Evolutionary conservation across 352 stramenopile genomes (phyloP).

Genomic region (Phytopythium sindhum): DNA sequence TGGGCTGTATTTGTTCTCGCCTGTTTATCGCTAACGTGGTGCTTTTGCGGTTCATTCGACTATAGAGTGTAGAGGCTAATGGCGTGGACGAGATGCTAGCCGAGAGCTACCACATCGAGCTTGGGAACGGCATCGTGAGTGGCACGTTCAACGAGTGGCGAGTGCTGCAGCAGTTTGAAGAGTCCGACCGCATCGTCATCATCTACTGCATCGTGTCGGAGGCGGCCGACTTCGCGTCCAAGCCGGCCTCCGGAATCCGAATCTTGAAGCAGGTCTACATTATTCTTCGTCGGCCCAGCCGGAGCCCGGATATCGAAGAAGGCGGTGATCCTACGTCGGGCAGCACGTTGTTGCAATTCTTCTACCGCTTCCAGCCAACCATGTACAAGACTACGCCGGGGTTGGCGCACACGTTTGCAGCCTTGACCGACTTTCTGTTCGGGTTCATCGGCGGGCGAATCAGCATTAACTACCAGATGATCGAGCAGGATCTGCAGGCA

Average conservation of each 20-base stretch:
- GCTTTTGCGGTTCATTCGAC: background rate
- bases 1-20: conserved; percentile 30
- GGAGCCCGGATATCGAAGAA: background rate
- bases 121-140: background rate
- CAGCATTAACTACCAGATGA: conserved; percentile 9
- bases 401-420: background rate
- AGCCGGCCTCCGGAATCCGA: conserved; percentile 1
- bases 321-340: background rate
- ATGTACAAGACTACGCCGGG: background rate
- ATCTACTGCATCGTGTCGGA: conserved; percentile 2
- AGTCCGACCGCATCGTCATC: background rate
- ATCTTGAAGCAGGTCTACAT: conserved; percentile 7
- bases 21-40: conserved; percentile 8
- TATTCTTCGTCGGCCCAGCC: background rate
- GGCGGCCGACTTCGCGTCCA: background rate
- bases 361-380: background rate
- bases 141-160: conserved; percentile 6
- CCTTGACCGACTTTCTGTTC: conserved; percentile 3
- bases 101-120: background rate
- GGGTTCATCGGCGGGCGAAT: background rate
- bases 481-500: background rate
- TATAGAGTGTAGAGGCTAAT: background rate
- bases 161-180: background rate
- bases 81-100: background rate
- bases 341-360: background rate